These are phyloP conservation scores for Myochromella boudieri DNA, from an alignment of 768 basidiomycete genomes.

Conservation along the genomic window DNA sequence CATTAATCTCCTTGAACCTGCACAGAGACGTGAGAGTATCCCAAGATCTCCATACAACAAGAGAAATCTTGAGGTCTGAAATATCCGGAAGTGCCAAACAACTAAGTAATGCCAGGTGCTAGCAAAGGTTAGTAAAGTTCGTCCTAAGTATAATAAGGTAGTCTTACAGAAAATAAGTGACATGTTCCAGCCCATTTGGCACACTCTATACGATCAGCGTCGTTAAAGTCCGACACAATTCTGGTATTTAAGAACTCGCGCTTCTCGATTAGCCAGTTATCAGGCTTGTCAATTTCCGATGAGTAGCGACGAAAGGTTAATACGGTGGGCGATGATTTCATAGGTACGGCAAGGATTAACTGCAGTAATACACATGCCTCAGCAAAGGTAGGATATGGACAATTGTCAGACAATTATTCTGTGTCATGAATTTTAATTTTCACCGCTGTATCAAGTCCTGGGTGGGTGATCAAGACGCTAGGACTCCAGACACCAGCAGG, in stretches of 20 bases:
- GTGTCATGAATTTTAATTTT: no score
- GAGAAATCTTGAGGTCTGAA: neutral
- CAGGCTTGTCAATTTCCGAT: slow-evolving; percentile 1
- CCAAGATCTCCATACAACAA: slow-evolving; percentile 7
- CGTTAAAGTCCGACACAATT: neutral
- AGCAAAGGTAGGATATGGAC: no score
- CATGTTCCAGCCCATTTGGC: slow-evolving; percentile 1
- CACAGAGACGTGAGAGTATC: slow-evolving; percentile 3
- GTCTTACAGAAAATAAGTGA: slow-evolving; percentile 4
- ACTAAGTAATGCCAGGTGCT: slow-evolving; percentile 7
- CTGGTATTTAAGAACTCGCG: slow-evolving; percentile 6
- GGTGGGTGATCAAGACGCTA: no score
- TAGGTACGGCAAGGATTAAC: no score
- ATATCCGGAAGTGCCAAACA: slow-evolving; percentile 5
- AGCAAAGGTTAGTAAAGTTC: neutral
- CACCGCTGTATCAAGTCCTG: no score
- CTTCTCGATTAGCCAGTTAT: slow-evolving; percentile 4
- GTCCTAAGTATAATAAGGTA: neutral
- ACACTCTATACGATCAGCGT: slow-evolving; percentile 1
- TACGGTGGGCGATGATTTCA: no score
- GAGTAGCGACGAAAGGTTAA: slow-evolving; percentile 10
- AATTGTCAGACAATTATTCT: no score
- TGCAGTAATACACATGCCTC: no score
- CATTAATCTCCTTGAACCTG: slow-evolving; percentile 1
- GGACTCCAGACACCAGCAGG: no score